Percentiles rank a stretch among this genome's conserved stretches.
phyloP scores from a whole-genome alignment of 2,329 filamentous ascomycete species.

The Apiospora phragmitis region DNA sequence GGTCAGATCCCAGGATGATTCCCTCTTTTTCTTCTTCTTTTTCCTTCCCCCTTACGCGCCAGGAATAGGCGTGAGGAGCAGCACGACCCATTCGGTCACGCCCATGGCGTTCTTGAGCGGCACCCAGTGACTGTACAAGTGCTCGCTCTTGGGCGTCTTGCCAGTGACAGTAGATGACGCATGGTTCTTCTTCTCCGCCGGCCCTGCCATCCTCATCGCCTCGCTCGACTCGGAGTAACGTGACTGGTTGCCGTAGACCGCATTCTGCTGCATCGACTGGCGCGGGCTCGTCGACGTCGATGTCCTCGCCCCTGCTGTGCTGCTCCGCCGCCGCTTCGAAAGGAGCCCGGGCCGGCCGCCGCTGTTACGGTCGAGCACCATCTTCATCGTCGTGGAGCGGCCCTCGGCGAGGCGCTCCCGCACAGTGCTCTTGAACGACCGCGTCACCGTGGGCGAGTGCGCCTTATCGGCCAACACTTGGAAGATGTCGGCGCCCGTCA shows the following conservation, averaged over 20 bases:
- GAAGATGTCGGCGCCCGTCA: constrained; percentile 52
- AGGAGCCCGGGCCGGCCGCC: not conserved
- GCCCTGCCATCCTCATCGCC: constrained; percentile 2
- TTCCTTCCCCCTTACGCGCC: not conserved
- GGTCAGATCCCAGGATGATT: not conserved
- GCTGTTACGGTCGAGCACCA: constrained; percentile 15
- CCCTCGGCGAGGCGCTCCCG: constrained; percentile 31
- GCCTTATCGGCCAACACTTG: constrained; percentile 51
- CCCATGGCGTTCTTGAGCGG: constrained; percentile 35
- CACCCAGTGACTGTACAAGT: constrained; percentile 35
- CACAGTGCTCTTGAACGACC: constrained; percentile 46
- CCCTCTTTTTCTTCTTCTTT: not conserved
- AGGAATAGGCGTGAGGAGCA: constrained; percentile 25
- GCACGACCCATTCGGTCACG: constrained; percentile 32
- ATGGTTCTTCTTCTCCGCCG: not conserved
- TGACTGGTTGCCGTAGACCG: not conserved
- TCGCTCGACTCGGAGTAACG: not conserved
- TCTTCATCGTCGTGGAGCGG: constrained; percentile 29
- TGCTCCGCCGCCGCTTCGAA: not conserved
- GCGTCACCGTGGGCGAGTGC: constrained; percentile 42
- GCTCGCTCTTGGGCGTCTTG: constrained; percentile 23
- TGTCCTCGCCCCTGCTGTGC: not conserved
- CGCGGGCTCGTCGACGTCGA: not conserved
- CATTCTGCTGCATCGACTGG: not conserved
- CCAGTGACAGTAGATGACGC: constrained; percentile 18